A percentile compares a stretch with the other conserved stretches of the same genome.
Evolutionary conservation across 768 basidiomycete species (phyloP).

Genomic region (Agaricus blazei): DNA sequence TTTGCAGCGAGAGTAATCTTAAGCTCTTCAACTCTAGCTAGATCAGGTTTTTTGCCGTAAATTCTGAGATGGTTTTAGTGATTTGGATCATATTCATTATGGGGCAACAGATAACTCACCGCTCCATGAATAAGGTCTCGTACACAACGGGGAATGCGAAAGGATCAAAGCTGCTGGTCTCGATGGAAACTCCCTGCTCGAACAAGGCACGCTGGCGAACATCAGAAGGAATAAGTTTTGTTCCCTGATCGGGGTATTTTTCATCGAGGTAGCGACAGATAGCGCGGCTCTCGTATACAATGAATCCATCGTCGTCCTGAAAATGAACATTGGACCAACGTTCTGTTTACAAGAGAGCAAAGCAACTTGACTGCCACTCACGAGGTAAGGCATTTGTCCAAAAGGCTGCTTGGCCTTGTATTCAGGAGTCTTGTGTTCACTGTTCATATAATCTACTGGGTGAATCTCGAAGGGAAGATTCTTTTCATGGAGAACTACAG

Average conservation of each 20-base stretch:
- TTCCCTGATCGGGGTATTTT: slow-evolving; percentile 46
- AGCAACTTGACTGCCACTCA: slow-evolving; percentile 39
- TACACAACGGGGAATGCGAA: slow-evolving; percentile 26
- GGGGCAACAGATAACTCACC: slow-evolving; percentile 24
- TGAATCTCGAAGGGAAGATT: slow-evolving; percentile 12
- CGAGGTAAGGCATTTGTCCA: slow-evolving; percentile 11
- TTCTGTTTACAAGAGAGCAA: slow-evolving; percentile 14
- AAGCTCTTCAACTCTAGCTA: slow-evolving; percentile 22
- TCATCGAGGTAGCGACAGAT: slow-evolving; percentile 12
- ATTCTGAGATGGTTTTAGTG: slow-evolving; percentile 3
- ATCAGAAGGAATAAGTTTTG: slow-evolving; percentile 41
- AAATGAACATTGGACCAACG: slow-evolving; percentile 22
- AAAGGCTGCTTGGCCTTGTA: slow-evolving; percentile 14
- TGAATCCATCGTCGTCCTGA: slow-evolving; percentile 53
- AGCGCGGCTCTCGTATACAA: slow-evolving; percentile 20
- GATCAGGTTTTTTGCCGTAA: slow-evolving; percentile 14
- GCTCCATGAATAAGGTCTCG: slow-evolving; percentile 45
- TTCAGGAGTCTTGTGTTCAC: slow-evolving; percentile 11
- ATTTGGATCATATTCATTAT: too few species aligned
- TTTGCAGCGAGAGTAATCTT: slow-evolving; percentile 28
- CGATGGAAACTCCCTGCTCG: slow-evolving; percentile 42
- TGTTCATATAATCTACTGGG: slow-evolving; percentile 3
- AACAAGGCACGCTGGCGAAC: slow-evolving; percentile 31
- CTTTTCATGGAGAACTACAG: slow-evolving; percentile 13
- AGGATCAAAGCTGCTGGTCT: slow-evolving; percentile 43